Evolutionary conservation across 2,329 filamentous ascomycete species (phyloP), one percentile per base, ranked within the genome.

Genomic region (Ceratocystis papillata): DNA sequence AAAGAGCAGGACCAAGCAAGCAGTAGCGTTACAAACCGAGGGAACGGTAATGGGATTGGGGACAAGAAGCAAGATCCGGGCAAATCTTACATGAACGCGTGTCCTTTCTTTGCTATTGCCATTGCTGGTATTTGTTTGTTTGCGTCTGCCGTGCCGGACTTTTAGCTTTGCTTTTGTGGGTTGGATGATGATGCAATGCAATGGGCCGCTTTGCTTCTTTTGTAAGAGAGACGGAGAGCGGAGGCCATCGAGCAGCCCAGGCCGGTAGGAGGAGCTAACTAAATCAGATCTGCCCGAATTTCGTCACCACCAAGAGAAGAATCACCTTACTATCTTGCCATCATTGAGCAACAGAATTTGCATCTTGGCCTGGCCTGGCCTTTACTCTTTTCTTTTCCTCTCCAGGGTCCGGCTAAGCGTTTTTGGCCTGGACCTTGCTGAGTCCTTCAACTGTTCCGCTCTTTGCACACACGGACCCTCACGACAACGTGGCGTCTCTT

Each of bases 81-180:
- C 28, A 59, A 33, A 59, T 59, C 28, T 33, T 30, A 30, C 53
- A 59, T 59, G 53, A 59, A n/a, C 8, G 25, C 53, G 53, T 30
- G 28, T 33, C n/a, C 53, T 20, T 59, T 59, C 53, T 20, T 33
- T 50, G 46, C 17, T 12, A 17, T 59, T 33, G 53, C 28, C 33
- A 7, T 37, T 15, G 1, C 37, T 59, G 25, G 5, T 30, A 22
- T 50, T n/a, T 50, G 22, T 15, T 22, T 50, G 46, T n/a, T 10
- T n/a, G 17, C 17, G 46, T 50, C 6, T 22, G 10, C 20, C 3
- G 17, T 50, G 17, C 17, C 46, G 20, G 3, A 6, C 10, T 7
- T 7, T 7, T 50, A 20, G 33, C 33, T 7, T 10, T 33, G 30
- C 30, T 33, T 8, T 33, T 37, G 33, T 37, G 33, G 8, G 33